These are phyloP conservation scores for Pyracantha coccinea DNA, from an alignment of 331 rosid species.

Conservation along the genomic window DNA sequence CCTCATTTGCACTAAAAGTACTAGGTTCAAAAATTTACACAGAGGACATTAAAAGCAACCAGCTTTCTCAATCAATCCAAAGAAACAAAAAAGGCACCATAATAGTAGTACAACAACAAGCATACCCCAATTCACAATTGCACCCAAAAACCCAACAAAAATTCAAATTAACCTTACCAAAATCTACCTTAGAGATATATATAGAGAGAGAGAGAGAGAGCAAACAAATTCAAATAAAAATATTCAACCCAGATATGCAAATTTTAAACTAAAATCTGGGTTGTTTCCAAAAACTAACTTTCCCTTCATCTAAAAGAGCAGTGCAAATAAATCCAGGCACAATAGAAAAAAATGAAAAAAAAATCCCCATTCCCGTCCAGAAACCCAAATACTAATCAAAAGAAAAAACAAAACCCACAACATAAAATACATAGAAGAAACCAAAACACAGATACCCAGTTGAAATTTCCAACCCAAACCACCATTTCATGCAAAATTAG, in stretches of 20 bases:
- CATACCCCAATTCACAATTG: constrained; percentile 5
- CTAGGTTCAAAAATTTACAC: background rate
- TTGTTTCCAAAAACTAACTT: background rate
- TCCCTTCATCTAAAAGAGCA: constrained; percentile 13
- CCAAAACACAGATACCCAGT: constrained; percentile 32
- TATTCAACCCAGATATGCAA: constrained; percentile 7
- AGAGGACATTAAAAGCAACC: background rate
- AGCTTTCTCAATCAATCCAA: constrained; percentile 2
- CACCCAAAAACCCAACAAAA: constrained; percentile 5
- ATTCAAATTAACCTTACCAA: background rate
- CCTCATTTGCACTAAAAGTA: background rate
- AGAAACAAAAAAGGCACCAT: background rate
- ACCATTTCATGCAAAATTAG: constrained; percentile 5
- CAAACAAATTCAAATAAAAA: constrained; percentile 1
- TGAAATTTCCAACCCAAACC: constrained; percentile 35
- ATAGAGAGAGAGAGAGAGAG: background rate
- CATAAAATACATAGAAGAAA: constrained; percentile 24
- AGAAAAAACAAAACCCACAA: constrained; percentile 33
- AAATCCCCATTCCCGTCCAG: constrained; percentile 25
- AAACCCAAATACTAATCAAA: constrained; percentile 22
- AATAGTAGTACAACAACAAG: background rate
- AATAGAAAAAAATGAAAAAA: constrained; percentile 12
- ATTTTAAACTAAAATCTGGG: constrained; percentile 1
- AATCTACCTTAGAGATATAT: constrained; percentile 17
- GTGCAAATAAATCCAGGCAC: constrained; percentile 18